Percentiles rank a stretch among this genome's conserved stretches.
Evolutionary conservation across 2,329 filamentous ascomycete genomes (phyloP).

Genomic region (Didymella glomerata): DNA sequence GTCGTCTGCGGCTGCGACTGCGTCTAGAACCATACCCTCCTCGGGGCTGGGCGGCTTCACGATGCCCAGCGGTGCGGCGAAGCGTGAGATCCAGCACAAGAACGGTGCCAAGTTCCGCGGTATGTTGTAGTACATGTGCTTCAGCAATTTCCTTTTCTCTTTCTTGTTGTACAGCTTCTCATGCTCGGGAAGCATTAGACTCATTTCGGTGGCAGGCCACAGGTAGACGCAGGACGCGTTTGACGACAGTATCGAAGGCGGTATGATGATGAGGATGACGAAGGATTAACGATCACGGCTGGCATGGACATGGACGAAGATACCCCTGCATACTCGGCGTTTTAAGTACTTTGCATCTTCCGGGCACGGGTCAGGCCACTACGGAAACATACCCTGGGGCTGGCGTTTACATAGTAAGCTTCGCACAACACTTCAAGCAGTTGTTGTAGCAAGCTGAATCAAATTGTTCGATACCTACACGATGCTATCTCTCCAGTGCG

Average conservation of each 20-base stretch:
- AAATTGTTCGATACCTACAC: not conserved
- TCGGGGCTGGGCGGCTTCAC: constrained; percentile 14
- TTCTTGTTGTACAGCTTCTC: not conserved
- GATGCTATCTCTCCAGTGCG: no score
- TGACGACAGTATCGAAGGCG: not conserved
- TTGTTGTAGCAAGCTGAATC: not conserved
- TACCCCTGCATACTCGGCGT: constrained; percentile 19
- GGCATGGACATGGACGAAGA: constrained; percentile 8
- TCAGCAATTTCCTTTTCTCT: not conserved
- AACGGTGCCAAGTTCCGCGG: constrained; percentile 41
- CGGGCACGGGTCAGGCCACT: not conserved
- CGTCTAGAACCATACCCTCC: not conserved
- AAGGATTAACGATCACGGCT: not conserved
- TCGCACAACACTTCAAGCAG: not conserved
- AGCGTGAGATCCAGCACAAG: constrained; percentile 16
- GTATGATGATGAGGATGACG: not conserved
- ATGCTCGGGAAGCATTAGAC: constrained; percentile 4
- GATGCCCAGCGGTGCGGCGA: constrained; percentile 8
- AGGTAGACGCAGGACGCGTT: not conserved
- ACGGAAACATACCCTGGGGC: constrained; percentile 5
- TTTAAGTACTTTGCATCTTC: not conserved
- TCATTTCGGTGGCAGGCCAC: constrained; percentile 10
- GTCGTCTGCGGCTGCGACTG: not conserved
- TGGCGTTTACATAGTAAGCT: constrained; percentile 8
- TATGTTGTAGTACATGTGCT: constrained; percentile 16